Base-by-base conservation (phyloP, 805 yeast species). In the Metschnikowia matae region DNA sequence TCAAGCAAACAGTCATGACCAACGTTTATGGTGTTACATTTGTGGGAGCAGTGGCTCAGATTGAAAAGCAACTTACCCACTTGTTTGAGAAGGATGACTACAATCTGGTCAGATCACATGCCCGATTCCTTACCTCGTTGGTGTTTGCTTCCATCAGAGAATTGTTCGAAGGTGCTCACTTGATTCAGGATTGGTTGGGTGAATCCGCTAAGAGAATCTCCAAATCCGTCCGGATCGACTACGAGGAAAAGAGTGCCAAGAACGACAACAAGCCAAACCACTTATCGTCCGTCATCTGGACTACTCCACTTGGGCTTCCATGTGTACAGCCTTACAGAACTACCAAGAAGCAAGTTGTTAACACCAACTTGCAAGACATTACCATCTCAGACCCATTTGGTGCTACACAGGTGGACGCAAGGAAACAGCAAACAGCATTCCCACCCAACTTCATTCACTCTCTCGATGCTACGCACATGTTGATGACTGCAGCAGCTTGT, bases 1-100 rank as follows among this genome's bases (percentile, higher is more conserved):
- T 94, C 35, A 92, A 92, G 64, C 99, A 92, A 66, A 89, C 99
- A 0, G 98, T 92, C 23, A 92, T 92, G 99, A 92, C 99, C 0
- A 91, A 90, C 62, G 99, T 92, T 35, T 92, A 92, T 64, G 99
- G 99, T 61, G 99, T 92, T 11, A 92, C 99, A 0, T 89, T 80
- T 63, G 80, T 89, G 54, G 99, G 99, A 15, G 99, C 98, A 0
- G 81, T 89, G 15, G 85, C 84, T 3, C 99, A 92, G 69, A 89
- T 92, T 61, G 80, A 82, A 50, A 87, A 84, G 61, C 91, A 91
- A 63, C 70, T 92, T 49, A 79, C 78, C 31, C 84, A 81, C 44
- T 67, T 81, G 46, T 81, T 79, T 50, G 81, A 74, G 21, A 71
- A 80, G 48, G 74, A 73, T 42, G 66, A 64, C 44, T 76, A 78